Percentiles rank a stretch among this genome's conserved stretches.
phyloP scores from a whole-genome alignment of 2,329 filamentous ascomycete species.

The Didymella exigua region DNA sequence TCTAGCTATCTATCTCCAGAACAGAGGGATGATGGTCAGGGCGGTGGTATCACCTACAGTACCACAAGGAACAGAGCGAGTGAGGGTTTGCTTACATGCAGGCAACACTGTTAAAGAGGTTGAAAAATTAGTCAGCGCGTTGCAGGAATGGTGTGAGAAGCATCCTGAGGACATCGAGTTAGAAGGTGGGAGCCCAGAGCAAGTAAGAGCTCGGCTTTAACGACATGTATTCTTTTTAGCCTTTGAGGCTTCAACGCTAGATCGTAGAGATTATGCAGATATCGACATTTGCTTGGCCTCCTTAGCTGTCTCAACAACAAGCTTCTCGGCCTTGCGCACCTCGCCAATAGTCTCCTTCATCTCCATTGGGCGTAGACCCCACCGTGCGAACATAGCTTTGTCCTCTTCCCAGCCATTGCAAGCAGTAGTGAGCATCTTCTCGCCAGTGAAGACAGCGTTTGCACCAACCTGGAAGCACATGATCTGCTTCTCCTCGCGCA shows the following conservation, averaged over 20 bases:
- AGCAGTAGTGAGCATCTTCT: conserved; percentile 94
- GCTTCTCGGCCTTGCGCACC: conserved; percentile 28
- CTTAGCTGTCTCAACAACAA: conserved; percentile 19
- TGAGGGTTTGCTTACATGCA: conserved; percentile 52
- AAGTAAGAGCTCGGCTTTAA: conserved; percentile 1
- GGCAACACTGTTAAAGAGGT: conserved; percentile 49
- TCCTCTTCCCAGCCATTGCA: conserved; percentile 93
- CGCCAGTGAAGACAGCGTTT: conserved; percentile 93
- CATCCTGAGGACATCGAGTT: neutral
- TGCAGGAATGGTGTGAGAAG: conserved; percentile 41
- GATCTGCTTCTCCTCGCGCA: conserved; percentile 87
- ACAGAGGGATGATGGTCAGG: conserved; percentile 42
- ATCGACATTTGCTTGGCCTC: conserved; percentile 14
- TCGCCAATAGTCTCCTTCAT: conserved; percentile 45
- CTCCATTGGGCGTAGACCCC: conserved; percentile 80
- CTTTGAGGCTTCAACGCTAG: neutral
- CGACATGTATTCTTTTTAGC: neutral
- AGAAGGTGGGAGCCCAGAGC: neutral
- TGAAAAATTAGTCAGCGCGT: conserved; percentile 34
- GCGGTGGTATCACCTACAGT: conserved; percentile 51
- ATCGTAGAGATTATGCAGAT: neutral
- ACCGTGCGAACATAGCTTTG: conserved; percentile 78
- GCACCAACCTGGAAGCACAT: conserved; percentile 89
- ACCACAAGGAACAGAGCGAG: conserved; percentile 47
- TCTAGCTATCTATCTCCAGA: conserved; percentile 37